Evolutionary conservation across 176 grass and related monocot genomes (phyloP).

Genomic region (Microstegium vimineum): DNA sequence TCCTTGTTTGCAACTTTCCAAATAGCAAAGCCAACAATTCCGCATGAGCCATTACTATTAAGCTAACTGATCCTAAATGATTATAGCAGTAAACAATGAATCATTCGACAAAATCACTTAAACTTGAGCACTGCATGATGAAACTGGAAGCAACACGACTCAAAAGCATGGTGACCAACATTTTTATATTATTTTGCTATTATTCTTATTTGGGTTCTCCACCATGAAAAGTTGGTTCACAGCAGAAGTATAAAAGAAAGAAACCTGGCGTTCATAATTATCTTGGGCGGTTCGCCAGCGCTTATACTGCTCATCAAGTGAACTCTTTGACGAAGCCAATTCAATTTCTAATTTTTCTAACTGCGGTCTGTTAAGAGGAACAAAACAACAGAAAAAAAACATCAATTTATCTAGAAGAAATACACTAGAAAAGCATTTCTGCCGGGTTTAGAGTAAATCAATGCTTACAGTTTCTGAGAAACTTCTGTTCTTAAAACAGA

Average conservation of each 20-base stretch:
- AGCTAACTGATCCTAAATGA: background rate
- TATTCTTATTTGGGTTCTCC: too few species aligned
- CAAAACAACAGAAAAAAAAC: constrained; percentile 8
- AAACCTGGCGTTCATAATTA: constrained; percentile 95
- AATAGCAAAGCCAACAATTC: background rate
- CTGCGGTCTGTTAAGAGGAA: constrained; percentile 39
- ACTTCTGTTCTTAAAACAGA: constrained; percentile 60
- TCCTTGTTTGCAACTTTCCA: background rate
- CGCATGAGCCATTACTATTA: background rate
- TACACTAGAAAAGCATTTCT: background rate
- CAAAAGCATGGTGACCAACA: background rate
- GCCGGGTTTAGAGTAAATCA: background rate
- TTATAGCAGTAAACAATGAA: background rate
- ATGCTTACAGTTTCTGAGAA: constrained; percentile 69
- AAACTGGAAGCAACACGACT: background rate
- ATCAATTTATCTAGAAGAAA: background rate
- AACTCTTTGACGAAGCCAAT: constrained; percentile 66
- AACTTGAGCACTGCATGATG: background rate
- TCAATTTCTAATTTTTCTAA: constrained; percentile 58
- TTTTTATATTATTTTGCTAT: too few species aligned
- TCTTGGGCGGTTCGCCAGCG: constrained; percentile 82
- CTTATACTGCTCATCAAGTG: constrained; percentile 69
- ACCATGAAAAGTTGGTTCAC: background rate
- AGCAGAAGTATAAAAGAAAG: background rate
- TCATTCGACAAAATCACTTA: background rate